A percentile compares a stretch with the other conserved stretches of the same genome.
Evolutionary conservation across 345 rosid species (phyloP).

Genomic region (Nasturtium officinale): DNA sequence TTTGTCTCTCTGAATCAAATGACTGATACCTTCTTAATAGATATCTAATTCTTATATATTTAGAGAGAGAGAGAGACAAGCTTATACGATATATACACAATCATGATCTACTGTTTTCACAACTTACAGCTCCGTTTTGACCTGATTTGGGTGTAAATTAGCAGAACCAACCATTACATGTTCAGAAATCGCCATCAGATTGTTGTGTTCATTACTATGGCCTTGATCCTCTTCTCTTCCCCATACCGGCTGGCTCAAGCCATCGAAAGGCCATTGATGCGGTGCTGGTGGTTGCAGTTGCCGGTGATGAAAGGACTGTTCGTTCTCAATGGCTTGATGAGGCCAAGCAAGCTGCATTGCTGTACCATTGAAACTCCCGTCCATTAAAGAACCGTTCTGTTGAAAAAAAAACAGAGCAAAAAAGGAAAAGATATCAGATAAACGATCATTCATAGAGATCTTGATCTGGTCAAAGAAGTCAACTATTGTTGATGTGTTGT

Average conservation of each 20-base stretch:
- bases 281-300: slow-evolving; percentile 72
- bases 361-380: slow-evolving; percentile 61
- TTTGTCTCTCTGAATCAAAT: slow-evolving; percentile 39
- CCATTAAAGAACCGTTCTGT: slow-evolving; percentile 69
- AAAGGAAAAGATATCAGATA: slow-evolving; percentile 16
- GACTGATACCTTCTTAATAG: slow-evolving; percentile 27
- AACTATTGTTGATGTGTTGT: slow-evolving; percentile 33
- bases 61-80: slow-evolving; percentile 5
- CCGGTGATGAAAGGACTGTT: slow-evolving; percentile 45
- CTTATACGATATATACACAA: slow-evolving; percentile 40
- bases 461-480: slow-evolving; percentile 39
- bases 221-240: slow-evolving; percentile 73
- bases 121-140: slow-evolving; percentile 69
- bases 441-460: slow-evolving; percentile 33
- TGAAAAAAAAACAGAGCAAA: not conserved
- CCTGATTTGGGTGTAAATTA: slow-evolving; percentile 60
- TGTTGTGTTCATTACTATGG: slow-evolving; percentile 57
- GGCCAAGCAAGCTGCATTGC: slow-evolving; percentile 70
- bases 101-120: slow-evolving; percentile 36
- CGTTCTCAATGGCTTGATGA: slow-evolving; percentile 54
- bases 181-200: slow-evolving; percentile 32
- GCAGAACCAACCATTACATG: slow-evolving; percentile 50
- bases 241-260: slow-evolving; percentile 67
- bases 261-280: slow-evolving; percentile 69
- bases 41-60: slow-evolving; percentile 34